A percentile compares a stretch with the other conserved stretches of the same genome.
Evolutionary conservation across 352 stramenopile species (phyloP).

Genomic region (Saprolegnia parasitica): DNA sequence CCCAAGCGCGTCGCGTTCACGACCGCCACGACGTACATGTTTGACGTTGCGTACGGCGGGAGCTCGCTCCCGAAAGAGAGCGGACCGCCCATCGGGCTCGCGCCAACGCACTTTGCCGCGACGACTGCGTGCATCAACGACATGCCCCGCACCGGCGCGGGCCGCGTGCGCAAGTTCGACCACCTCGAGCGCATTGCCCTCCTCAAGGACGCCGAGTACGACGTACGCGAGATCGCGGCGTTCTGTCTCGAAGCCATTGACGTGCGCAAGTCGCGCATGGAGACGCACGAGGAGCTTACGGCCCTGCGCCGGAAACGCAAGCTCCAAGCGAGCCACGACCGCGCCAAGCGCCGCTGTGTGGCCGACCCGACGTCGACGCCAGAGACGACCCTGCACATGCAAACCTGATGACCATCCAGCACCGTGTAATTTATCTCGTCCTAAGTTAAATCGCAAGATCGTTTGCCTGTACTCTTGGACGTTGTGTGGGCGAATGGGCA

Average conservation of each 20-base stretch:
- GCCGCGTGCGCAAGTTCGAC: slow-evolving; percentile 23
- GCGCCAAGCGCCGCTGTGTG: neutral
- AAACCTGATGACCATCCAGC: neutral
- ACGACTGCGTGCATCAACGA: neutral
- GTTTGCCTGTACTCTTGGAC: neutral
- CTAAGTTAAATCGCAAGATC: neutral
- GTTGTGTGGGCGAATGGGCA: neutral
- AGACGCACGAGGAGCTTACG: neutral
- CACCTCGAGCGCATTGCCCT: slow-evolving; percentile 25
- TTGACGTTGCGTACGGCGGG: slow-evolving; percentile 18
- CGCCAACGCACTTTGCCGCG: neutral
- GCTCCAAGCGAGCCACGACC: neutral
- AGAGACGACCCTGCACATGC: no score
- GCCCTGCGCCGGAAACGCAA: slow-evolving; percentile 6
- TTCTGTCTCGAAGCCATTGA: slow-evolving; percentile 26
- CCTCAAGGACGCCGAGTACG: slow-evolving; percentile 16
- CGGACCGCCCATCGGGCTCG: slow-evolving; percentile 18
- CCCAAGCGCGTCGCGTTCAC: slow-evolving; percentile 11
- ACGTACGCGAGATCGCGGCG: slow-evolving; percentile 15
- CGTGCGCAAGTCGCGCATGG: slow-evolving; percentile 17
- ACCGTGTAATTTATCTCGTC: neutral
- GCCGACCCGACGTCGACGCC: neutral
- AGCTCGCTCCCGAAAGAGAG: slow-evolving; percentile 15
- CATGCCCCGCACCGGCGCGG: neutral
- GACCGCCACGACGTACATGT: slow-evolving; percentile 19